Conservation (phyloP, 2,329 filamentous ascomycete species). For the Sporothrix inflata region DNA sequence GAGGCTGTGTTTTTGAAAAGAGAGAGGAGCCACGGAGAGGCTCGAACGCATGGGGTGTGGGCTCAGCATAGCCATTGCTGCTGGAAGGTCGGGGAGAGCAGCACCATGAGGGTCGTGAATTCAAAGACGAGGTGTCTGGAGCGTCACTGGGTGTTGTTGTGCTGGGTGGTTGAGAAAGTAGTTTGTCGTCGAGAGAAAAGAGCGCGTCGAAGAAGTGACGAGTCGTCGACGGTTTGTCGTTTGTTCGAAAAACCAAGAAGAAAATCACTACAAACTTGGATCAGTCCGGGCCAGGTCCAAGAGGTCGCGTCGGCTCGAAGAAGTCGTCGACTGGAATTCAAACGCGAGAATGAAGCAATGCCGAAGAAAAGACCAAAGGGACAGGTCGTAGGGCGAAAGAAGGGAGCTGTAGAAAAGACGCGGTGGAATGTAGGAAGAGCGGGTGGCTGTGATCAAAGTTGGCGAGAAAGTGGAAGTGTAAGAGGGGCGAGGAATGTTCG, state of each 20-base stretch:
- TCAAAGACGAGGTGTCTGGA: not conserved
- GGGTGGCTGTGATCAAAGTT: slow-evolving; percentile 20
- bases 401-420: slow-evolving; percentile 10
- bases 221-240: slow-evolving; percentile 8
- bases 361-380: slow-evolving; percentile 1
- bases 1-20: slow-evolving; percentile 52
- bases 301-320: slow-evolving; percentile 23
- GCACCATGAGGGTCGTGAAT: slow-evolving; percentile 31
- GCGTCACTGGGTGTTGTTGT: not conserved
- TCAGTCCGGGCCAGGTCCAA: not conserved
- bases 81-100: slow-evolving; percentile 29
- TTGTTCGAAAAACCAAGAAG: not conserved
- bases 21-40: slow-evolving; percentile 63
- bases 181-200: slow-evolving; percentile 11
- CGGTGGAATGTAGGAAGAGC: slow-evolving; percentile 20
- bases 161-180: not conserved
- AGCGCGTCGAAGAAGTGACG: not conserved
- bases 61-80: slow-evolving; percentile 54
- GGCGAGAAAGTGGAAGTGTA: slow-evolving; percentile 13
- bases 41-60: slow-evolving; percentile 57
- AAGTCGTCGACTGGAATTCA: slow-evolving; percentile 24
- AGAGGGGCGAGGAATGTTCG: slow-evolving; percentile 26
- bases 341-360: slow-evolving; percentile 17
- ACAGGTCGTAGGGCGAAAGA: not conserved
- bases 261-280: not conserved